A percentile compares a stretch with the other conserved stretches of the same genome.
phyloP scores from a whole-genome alignment of 2,329 filamentous ascomycete species.

The Pseudogymnoascus sp. region DNA sequence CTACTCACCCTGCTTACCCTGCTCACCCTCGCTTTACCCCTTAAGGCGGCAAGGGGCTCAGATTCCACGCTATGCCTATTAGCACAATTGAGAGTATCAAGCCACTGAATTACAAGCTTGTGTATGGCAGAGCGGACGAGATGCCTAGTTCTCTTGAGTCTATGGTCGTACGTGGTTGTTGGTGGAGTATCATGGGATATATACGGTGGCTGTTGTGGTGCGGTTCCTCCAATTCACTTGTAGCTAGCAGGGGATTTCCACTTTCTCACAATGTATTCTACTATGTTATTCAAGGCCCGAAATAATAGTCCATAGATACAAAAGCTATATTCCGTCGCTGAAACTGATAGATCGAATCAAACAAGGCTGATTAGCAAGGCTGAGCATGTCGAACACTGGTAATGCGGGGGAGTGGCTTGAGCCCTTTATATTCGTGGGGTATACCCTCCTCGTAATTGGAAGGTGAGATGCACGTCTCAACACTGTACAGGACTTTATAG shows the following conservation, averaged over 20 bases:
- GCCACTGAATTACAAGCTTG: too few species aligned
- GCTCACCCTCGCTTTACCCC: too few species aligned
- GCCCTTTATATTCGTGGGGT: not conserved
- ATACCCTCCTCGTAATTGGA: not conserved
- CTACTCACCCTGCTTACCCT: too few species aligned
- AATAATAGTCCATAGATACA: not conserved
- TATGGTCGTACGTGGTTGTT: too few species aligned
- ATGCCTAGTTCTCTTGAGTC: too few species aligned
- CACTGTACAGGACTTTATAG: not conserved
- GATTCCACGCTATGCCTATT: too few species aligned
- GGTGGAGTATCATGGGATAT: too few species aligned
- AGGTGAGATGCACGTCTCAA: not conserved
- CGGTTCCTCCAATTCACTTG: not conserved
- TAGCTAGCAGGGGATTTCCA: not conserved
- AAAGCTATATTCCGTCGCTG: not conserved
- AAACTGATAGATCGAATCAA: not conserved
- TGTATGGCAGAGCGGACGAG: too few species aligned
- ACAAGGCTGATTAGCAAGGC: not conserved
- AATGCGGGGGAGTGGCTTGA: slow-evolving; percentile 3
- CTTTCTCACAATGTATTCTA: too few species aligned
- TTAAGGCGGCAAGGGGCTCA: too few species aligned
- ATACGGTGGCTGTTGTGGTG: too few species aligned
- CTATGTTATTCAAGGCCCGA: not conserved
- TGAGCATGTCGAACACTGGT: not conserved
- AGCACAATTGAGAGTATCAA: too few species aligned